phyloP scores from a whole-genome alignment of 176 grass and related monocot genomes.

The Oropetium thomaeum region DNA sequence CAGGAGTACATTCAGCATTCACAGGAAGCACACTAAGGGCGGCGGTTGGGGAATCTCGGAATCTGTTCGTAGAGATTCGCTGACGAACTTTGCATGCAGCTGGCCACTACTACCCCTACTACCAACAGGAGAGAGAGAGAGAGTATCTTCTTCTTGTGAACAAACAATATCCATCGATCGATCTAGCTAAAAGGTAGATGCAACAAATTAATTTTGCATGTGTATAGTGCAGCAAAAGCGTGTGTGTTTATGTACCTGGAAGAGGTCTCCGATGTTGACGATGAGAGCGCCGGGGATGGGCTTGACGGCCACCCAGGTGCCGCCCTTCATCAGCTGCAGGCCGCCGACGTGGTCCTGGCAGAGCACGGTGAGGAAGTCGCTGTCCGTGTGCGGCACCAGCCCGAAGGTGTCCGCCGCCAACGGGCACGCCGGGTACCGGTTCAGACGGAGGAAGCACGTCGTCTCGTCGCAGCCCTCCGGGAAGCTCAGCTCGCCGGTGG shows the following conservation, averaged over 20 bases:
- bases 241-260: constrained; percentile 67
- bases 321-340: constrained; percentile 71
- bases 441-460: constrained; percentile 83
- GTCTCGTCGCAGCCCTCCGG: constrained; percentile 64
- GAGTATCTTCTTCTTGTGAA: not conserved
- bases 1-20: not conserved
- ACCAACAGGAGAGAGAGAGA: no score
- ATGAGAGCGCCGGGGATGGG: constrained; percentile 73
- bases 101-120: not conserved
- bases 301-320: constrained; percentile 65
- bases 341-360: constrained; percentile 66
- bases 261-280: constrained; percentile 91
- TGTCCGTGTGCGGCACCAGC: constrained; percentile 91
- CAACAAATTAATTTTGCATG: no score
- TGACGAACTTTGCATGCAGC: not conserved
- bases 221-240: no score
- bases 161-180: not conserved
- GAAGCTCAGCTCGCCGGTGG: constrained; percentile 30
- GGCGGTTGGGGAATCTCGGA: constrained; percentile 5
- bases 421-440: constrained; percentile 82
- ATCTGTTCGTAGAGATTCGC: constrained; percentile 3
- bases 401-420: constrained; percentile 54
- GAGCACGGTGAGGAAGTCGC: constrained; percentile 88
- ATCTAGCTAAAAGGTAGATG: no score
- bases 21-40: not conserved